Evolutionary conservation across 2,329 filamentous ascomycete genomes (phyloP).

Genomic region (Claviceps pazoutovae): DNA sequence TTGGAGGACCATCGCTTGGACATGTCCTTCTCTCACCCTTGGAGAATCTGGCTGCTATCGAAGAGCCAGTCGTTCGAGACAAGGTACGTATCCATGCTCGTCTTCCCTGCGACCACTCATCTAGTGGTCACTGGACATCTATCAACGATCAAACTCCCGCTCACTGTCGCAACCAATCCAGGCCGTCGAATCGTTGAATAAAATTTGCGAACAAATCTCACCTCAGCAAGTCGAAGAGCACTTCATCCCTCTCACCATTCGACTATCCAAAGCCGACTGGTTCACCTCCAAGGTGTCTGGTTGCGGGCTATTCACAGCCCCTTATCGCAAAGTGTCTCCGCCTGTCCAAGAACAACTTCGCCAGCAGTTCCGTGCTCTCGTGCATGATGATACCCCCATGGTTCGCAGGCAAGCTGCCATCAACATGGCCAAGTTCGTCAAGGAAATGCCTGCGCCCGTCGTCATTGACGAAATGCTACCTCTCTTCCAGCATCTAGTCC

Average conservation of each 20-base stretch:
- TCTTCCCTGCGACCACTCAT: neutral
- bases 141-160: neutral
- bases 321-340: constrained; percentile 81
- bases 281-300: constrained; percentile 99
- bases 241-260: constrained; percentile 89
- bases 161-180: constrained; percentile 21
- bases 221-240: constrained; percentile 89
- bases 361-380: constrained; percentile 81
- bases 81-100: constrained; percentile 49
- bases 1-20: constrained; percentile 83
- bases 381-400: constrained; percentile 98
- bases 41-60: constrained; percentile 95
- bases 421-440: constrained; percentile 93
- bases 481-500: constrained; percentile 90
- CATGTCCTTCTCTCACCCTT: constrained; percentile 94
- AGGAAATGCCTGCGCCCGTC: constrained; percentile 82
- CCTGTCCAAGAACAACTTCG: constrained; percentile 83
- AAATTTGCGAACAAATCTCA: constrained; percentile 89
- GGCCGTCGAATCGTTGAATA: constrained; percentile 98
- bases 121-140: neutral
- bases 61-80: constrained; percentile 93
- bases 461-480: constrained; percentile 99
- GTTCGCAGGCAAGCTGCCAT: constrained; percentile 93
- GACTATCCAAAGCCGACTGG: constrained; percentile 98
- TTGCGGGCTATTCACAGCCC: constrained; percentile 84